Conservation (phyloP, 176 grass and related monocot genomes). For the Bolboschoenus planiculmis region DNA sequence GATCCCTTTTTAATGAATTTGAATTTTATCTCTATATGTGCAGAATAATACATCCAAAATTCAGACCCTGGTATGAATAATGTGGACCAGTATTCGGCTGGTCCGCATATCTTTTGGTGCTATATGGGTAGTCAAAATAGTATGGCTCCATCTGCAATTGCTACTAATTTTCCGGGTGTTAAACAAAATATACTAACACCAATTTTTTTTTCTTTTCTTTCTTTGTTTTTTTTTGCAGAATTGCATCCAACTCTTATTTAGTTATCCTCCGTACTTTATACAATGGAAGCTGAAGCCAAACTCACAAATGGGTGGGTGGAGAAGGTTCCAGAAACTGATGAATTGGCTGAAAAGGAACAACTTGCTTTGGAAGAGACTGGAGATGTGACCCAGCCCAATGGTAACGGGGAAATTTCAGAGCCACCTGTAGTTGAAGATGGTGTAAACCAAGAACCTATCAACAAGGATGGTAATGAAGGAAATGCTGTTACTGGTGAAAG, state of each 20-base stretch:
- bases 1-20: background rate
- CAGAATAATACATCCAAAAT: background rate
- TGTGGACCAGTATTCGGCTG: background rate
- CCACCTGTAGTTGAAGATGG: slow-evolving; percentile 7
- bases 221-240: slow-evolving; percentile 9
- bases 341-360: slow-evolving; percentile 13
- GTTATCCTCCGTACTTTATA: background rate
- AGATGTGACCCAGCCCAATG: slow-evolving; percentile 2
- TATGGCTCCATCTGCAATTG: background rate
- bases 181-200: background rate
- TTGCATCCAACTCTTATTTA: background rate
- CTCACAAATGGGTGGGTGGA: slow-evolving; percentile 13
- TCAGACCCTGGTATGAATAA: background rate
- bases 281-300: slow-evolving; percentile 17
- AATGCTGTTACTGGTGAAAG: slow-evolving; percentile 13
- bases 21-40: background rate
- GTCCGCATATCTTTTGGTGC: background rate
- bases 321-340: background rate
- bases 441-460: background rate
- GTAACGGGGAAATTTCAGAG: slow-evolving; percentile 20
- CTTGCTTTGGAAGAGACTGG: slow-evolving; percentile 14
- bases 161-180: background rate
- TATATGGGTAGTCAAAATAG: background rate
- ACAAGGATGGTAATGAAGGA: slow-evolving; percentile 6
- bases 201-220: background rate